Evolutionary conservation across 2,329 filamentous ascomycete species (phyloP).

Genomic region (Paecilomyces variotii): DNA sequence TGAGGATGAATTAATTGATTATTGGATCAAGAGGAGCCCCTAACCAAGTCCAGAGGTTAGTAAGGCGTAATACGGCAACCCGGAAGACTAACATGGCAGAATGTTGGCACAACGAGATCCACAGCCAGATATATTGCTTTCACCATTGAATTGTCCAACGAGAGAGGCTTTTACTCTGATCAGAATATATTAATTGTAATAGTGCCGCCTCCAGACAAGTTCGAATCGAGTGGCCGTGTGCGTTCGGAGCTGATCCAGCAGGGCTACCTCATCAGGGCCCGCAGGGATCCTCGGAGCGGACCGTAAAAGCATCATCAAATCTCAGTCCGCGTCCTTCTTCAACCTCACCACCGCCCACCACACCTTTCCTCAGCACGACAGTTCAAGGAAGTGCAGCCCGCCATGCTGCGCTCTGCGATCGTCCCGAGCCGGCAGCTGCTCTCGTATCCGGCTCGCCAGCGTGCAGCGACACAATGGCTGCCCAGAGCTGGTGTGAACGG

Average conservation of each 20-base stretch:
- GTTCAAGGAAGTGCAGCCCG: conserved; percentile 37
- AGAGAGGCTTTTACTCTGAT: not conserved
- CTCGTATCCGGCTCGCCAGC: conserved; percentile 30
- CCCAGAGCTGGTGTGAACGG: conserved; percentile 28
- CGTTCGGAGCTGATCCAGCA: not conserved
- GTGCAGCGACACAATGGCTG: conserved; percentile 36
- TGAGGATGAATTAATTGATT: too few species aligned
- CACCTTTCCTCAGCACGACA: conserved; percentile 12
- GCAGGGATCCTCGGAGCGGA: conserved; percentile 28
- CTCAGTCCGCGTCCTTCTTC: conserved; percentile 17
- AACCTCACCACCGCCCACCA: conserved; percentile 17
- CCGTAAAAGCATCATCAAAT: conserved; percentile 29
- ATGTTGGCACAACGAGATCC: not conserved
- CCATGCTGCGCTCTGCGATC: conserved; percentile 50
- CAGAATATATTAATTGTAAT: not conserved
- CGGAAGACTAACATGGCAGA: not conserved
- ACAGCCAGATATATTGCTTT: not conserved
- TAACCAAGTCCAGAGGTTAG: not conserved
- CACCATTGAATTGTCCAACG: not conserved
- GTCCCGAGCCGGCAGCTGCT: conserved; percentile 38
- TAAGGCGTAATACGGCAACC: not conserved
- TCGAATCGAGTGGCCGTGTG: not conserved
- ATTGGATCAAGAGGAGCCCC: too few species aligned
- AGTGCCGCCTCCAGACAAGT: not conserved
- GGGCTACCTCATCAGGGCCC: not conserved